Base-by-base conservation (phyloP, 805 yeast genomes). In the Teunomyces cretensis region DNA sequence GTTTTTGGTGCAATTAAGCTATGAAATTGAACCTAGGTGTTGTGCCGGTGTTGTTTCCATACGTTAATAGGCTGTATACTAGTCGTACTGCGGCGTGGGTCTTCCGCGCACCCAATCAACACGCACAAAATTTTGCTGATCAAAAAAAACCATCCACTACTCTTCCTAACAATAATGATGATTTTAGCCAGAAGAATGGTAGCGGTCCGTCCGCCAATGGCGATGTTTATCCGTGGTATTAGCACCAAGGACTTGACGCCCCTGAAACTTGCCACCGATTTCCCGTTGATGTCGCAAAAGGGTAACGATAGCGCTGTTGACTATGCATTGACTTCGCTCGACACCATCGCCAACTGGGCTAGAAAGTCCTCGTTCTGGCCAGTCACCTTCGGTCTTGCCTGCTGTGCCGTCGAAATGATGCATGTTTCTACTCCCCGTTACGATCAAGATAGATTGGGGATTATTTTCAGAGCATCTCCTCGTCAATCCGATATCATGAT, bases 401-500 rank as follows among this genome's bases (percentile, higher is more conserved):
- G 96, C 70, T 88, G 96, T 74, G 96, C 96, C 49, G 95, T 88
- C 33, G 96, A 88, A 70, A 88, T 88, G 96, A 88, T 88, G 96
- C 96, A 88, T 64, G 86, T 85, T 31, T 88, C 96, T 19, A 82
- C 95, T 47, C 95, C 96, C 49, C 77, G 96, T 62, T 88, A 88
- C 67, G 96, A 88, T 69, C 96, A 88, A 71, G 96, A 88, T 73
- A 81, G 96, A 65, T 75, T 88, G 64, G 96, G 96, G 58, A 88
- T 88, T 59, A 88, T 88, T 78, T 88, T 88, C 81, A 84, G 96
- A 75, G 96, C 94, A 27, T 85, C 95, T 31, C 96, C 96, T 43
- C 85, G 96, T 71, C 96, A 88, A 68, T 82, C 94, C 4, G 96
- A 88, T 77, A 84, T 88, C 53, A 86, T 88, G 86, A 88, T 88